Percentiles rank a stretch among this genome's conserved stretches.
Conservation (phyloP, 179 eudicot species). For the Vitellaria paradoxa region DNA sequence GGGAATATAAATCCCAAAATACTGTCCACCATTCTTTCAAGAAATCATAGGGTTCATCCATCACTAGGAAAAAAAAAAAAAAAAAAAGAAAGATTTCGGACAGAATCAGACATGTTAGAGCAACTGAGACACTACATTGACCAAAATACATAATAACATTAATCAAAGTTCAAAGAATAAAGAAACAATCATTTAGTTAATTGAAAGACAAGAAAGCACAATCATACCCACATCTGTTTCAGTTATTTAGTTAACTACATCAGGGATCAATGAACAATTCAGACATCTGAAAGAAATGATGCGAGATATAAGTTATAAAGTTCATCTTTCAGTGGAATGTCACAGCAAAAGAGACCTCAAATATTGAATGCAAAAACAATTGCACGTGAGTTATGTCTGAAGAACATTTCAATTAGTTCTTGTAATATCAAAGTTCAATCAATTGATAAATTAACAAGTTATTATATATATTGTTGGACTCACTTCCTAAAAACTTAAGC, state of each 20-base stretch:
- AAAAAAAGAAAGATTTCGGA: conserved; percentile 7
- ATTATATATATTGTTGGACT: no score
- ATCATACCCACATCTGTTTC: background rate
- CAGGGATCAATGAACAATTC: background rate
- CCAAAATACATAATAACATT: background rate
- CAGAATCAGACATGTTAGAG: background rate
- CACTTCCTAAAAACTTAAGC: no score
- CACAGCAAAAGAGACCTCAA: background rate
- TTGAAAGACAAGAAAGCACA: background rate
- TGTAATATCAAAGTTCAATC: background rate
- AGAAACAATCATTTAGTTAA: background rate
- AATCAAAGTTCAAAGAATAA: background rate
- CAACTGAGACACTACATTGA: background rate
- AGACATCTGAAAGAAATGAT: background rate
- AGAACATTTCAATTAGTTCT: background rate
- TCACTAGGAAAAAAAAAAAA: conserved; percentile 24
- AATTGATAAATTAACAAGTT: background rate
- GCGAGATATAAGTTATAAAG: background rate
- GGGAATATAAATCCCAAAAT: conserved; percentile 27
- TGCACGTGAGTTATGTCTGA: background rate
- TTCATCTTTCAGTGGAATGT: background rate
- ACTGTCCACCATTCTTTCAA: conserved; percentile 37
- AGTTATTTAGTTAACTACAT: background rate
- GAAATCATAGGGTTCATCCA: conserved; percentile 30
- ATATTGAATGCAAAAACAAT: background rate